Evolutionary conservation across 495 filamentous ascomycete species (phyloP).

Genomic region (Cercophora sp.): DNA sequence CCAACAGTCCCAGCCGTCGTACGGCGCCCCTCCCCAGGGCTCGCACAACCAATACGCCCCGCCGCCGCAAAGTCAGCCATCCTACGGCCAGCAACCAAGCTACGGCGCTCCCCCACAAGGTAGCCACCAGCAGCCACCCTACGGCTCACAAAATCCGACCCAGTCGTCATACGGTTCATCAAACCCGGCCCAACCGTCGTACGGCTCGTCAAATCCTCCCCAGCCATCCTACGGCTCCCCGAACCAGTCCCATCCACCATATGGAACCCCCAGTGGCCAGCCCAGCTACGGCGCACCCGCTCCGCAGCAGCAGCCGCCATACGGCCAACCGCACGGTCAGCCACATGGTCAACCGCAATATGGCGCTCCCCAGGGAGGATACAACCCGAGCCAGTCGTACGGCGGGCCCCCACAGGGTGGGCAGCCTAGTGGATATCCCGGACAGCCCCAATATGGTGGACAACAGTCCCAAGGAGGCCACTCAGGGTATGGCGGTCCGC

Average conservation of each 20-base stretch:
- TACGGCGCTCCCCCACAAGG: slow-evolving; percentile 16
- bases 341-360: slow-evolving; percentile 27
- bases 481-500: not conserved
- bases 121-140: not conserved
- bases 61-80: not conserved
- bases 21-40: not conserved
- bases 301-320: slow-evolving; percentile 25
- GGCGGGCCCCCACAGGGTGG: slow-evolving; percentile 6
- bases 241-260: slow-evolving; percentile 4
- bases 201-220: slow-evolving; percentile 19
- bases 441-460: slow-evolving; percentile 11
- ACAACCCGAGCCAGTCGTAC: slow-evolving; percentile 9
- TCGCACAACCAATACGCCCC: not conserved
- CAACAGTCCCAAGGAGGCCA: slow-evolving; percentile 16
- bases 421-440: slow-evolving; percentile 14
- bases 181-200: slow-evolving; percentile 13
- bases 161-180: not conserved
- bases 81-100: slow-evolving; percentile 12
- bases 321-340: slow-evolving; percentile 15
- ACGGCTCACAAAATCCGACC: not conserved
- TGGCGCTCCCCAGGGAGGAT: slow-evolving; percentile 13
- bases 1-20: slow-evolving; percentile 4
- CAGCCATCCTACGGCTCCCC: not conserved
- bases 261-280: not conserved
- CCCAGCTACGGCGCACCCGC: not conserved